Base-by-base conservation (phyloP, 2,329 filamentous ascomycete species). In the Neophaeococcomyces aloes region DNA sequence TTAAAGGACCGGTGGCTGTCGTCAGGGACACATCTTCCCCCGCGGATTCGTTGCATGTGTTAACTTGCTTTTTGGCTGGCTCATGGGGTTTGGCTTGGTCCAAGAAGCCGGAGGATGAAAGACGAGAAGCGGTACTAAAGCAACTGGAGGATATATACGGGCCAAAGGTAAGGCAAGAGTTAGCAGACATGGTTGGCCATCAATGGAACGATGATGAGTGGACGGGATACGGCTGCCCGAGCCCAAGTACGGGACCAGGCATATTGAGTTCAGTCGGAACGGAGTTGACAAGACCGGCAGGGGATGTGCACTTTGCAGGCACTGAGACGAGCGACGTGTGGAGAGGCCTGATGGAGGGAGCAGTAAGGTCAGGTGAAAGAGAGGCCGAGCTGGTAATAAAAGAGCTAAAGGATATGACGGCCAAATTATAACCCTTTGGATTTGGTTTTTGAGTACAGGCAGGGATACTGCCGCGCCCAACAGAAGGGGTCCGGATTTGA, bases 331-430 rank as follows among this genome's bases (percentile, higher is more conserved):
- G 67, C 0, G 60, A 53, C 2, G 65, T 70, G 44, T 76, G 73
- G 73, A 71, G 69, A 43, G 73, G 74, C 0, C 76, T 75, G 51
- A 75, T 78, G 71, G 74, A 78, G 47, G 74, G 75, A 1, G 74
- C 74, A 0, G 59, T 77, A 8, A 51, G 66, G 4, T 66, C 61
- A 38, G 74, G 74, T 1, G 61, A 72, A 45, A 57, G 68, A 10
- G 74, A 62, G 1, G 71, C 70, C 10, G 10, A 29, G 29, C 39
- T 48, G 25, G 48, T 47, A 0, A 55, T 56, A 14, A 33, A 7
- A 15, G 31, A 7, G 31, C n/a, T 33, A 15, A 33, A 15, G 14
- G 31, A 15, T 33, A 15, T 33, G n/a, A 11, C n/a, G 14, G 31
- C 31, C 7, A 33, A 15, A 15, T 33, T 33, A 15, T 33, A 15